Conservation (phyloP, 352 stramenopile species). For the Pythium dissotocum region DNA sequence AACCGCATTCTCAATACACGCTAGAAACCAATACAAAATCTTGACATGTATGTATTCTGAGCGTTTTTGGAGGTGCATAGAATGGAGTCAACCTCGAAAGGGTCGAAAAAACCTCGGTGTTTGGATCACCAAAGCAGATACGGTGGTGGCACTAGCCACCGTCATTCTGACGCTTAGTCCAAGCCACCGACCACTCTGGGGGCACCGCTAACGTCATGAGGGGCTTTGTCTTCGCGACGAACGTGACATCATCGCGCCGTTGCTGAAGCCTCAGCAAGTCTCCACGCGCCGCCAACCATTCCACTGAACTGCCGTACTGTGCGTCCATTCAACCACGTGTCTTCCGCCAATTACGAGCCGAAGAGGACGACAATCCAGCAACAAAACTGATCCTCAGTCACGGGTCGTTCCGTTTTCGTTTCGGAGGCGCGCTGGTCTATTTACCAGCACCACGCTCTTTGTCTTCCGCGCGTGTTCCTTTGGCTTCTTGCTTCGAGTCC, state of each 20-base stretch:
- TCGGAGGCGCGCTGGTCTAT: background rate
- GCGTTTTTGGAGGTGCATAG: slow-evolving; percentile 7
- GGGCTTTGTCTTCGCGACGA: background rate
- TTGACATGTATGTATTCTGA: slow-evolving; percentile 8
- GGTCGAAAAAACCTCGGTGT: slow-evolving; percentile 3
- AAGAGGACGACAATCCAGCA: background rate
- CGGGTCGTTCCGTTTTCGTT: background rate
- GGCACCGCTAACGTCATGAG: background rate
- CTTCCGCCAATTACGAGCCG: background rate
- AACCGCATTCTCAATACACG: too few relatives aligned
- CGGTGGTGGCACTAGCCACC: background rate
- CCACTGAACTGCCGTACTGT: background rate
- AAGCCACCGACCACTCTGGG: background rate
- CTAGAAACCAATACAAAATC: background rate
- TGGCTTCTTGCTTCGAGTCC: background rate
- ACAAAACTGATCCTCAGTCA: background rate
- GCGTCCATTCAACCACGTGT: background rate
- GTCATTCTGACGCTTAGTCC: slow-evolving; percentile 10
- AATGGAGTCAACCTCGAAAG: background rate
- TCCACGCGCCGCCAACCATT: background rate
- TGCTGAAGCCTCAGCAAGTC: background rate
- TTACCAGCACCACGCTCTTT: background rate
- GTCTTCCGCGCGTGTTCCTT: background rate
- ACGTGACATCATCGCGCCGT: background rate
- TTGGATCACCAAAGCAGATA: background rate